Conservation (phyloP, 1,284 basidiomycete species). For the Peniophora sp. region DNA sequence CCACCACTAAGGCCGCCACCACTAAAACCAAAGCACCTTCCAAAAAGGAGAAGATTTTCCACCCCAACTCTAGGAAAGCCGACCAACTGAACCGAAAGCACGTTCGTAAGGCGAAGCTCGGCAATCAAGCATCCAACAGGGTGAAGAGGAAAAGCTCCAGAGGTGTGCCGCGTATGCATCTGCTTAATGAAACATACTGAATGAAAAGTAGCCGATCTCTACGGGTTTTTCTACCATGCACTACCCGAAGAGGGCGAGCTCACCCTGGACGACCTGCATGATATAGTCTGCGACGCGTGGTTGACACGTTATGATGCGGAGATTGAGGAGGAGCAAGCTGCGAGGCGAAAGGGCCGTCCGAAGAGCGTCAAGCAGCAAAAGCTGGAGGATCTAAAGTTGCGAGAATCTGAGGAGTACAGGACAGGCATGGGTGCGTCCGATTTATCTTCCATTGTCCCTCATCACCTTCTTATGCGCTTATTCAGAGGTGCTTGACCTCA, state of each 20-base stretch:
- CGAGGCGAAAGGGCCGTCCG: slow-evolving; percentile 70
- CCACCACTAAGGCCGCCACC: slow-evolving; percentile 17
- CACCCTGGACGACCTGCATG: slow-evolving; percentile 62
- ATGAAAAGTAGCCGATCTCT: slow-evolving; percentile 52
- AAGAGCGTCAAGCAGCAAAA: slow-evolving; percentile 66
- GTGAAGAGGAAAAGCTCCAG: slow-evolving; percentile 44
- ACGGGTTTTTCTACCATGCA: slow-evolving; percentile 74
- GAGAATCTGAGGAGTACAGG: slow-evolving; percentile 69
- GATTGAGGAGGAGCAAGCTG: slow-evolving; percentile 53
- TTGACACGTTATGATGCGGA: slow-evolving; percentile 66
- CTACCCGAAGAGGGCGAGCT: slow-evolving; percentile 56
- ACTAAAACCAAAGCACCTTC: slow-evolving; percentile 11
- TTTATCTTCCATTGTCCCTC: slow-evolving; percentile 4
- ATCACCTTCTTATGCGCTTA: slow-evolving; percentile 2
- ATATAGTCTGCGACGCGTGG: slow-evolving; percentile 65
- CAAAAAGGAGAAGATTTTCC: slow-evolving; percentile 73
- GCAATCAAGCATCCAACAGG: slow-evolving; percentile 47
- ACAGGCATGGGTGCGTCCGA: slow-evolving; percentile 72
- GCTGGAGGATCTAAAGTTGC: slow-evolving; percentile 64
- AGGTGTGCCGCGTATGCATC: slow-evolving; percentile 28
- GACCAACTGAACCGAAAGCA: slow-evolving; percentile 69
- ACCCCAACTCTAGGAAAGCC: slow-evolving; percentile 78
- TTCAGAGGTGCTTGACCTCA: slow-evolving; percentile 80
- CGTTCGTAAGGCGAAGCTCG: slow-evolving; percentile 66
- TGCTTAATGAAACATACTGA: neutral